Evolutionary conservation across 805 yeast genomes (phyloP), one percentile per base, ranked within the genome.

Genomic region (Myxozyma geophila): DNA sequence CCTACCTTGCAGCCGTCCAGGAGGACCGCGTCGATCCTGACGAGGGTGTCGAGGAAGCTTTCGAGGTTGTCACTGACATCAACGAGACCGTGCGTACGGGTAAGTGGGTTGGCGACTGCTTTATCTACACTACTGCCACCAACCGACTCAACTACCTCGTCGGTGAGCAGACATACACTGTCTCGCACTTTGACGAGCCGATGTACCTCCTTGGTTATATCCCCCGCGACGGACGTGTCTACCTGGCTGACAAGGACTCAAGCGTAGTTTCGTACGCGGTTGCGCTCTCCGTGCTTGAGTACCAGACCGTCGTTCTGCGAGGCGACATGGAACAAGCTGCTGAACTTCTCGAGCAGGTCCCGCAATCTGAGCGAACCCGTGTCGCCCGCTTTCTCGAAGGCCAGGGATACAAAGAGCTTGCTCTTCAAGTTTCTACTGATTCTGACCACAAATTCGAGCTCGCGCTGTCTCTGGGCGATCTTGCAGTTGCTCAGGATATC

Each of bases 91-190:
- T 93, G 44, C 85, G 89, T 64, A 87, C 96, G 36, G 98, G 98
- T 73, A 88, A 87, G 76, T 95, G 98, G 92, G 92, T 92, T 72
- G 99, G 98, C 70, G 98, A 95, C 79, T 98, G 95, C 52, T 92
- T 93, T 75, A 85, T 95, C 59, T 95, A 88, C 80, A 90, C 98
- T 15, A 91, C 98, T 1, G 73, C 86, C 19, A 82, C 96, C 28
- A 90, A 92, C 78, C 86, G 98, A 76, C 82, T 95, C 74, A 93
- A 92, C 78, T 95, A 95, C 76, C 84, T 92, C 67, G 98, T 95
- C 65, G 99, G 99, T 71, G 96, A 96, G 46, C 90, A 92, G 73
- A 86, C 89, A 28, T 90, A 91, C 76, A 95, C 92, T 74, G 84
- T 95, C 76, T 92, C 93, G 41, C 98, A 95, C 79, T 92, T 89